Evolutionary conservation across 2,329 filamentous ascomycete species (phyloP), one percentile per base, ranked within the genome.

Genomic region (Westerdykella sp.): DNA sequence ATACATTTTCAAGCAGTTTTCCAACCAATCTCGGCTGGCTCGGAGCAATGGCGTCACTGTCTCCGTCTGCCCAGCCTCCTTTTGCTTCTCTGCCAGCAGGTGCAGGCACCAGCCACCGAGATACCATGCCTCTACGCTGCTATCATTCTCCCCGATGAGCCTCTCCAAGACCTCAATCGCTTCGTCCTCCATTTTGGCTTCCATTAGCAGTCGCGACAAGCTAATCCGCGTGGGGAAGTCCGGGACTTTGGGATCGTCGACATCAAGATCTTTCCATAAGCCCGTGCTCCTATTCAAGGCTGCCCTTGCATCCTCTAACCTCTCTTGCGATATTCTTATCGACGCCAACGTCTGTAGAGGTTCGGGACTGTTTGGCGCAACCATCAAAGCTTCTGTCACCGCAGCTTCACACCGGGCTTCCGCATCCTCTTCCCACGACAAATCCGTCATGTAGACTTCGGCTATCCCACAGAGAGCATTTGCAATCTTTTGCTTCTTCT

Each of bases 381-480:
- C 80, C 56, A 95, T 73, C 44, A 93, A 83, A 21, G 93, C 93
- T 71, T 98, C 89, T 5, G 90, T 95, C 50, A 97, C 80, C 46
- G 95, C 80, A 5, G 80, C 73, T 69, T 98, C 91, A 72, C 94
- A 98, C 54, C 84, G 80, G 53, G 79, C 73, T 71, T 98, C 93
- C 5, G 91, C 93, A 61, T 96, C 89, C 41, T 83, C 81, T 69
- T 96, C 90, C 87, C 78, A 83, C 58, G 86, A 93, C 56, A 97
- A 72, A 71, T 98, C 93, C 10, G 93, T 98, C 93, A 98, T 98
- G 74, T 96, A 98, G 39, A 98, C 88, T 71, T 98, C 93, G 6
- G 87, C 83, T 47, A 97, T 87, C 22, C 87, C 88, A 68, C 94
- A 98, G 30, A 98, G 77, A n/a, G 90, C 87, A 55, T 88, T 88